A percentile compares a stretch with the other conserved stretches of the same genome.
Evolutionary conservation across 140 eudicot genomes (phyloP).

Genomic region (Flaveria floridana): DNA sequence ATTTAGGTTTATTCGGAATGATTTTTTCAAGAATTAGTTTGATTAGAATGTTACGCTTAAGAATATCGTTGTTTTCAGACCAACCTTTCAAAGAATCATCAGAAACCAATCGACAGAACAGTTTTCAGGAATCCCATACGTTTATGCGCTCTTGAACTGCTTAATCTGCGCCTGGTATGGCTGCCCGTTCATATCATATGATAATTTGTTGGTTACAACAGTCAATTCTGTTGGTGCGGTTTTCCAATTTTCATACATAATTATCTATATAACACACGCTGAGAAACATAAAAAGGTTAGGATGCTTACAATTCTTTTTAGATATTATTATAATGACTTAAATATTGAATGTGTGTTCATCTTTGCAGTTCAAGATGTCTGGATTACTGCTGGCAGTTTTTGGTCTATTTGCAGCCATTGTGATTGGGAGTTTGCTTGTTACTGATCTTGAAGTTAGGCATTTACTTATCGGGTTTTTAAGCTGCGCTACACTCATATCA

Average conservation of each 20-base stretch:
- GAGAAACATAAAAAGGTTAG: constrained; percentile 64
- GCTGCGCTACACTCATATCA: constrained; percentile 76
- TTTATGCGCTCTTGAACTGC: constrained; percentile 84
- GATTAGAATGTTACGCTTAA: neutral
- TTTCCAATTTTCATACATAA: constrained; percentile 59
- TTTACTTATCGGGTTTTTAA: constrained; percentile 58
- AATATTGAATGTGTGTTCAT: constrained; percentile 22
- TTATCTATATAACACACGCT: constrained; percentile 54
- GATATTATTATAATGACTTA: neutral
- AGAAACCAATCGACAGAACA: constrained; percentile 75
- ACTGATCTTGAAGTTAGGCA: constrained; percentile 54
- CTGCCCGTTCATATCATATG: constrained; percentile 64
- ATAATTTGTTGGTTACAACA: constrained; percentile 63
- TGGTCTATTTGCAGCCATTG: constrained; percentile 56
- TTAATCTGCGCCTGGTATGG: constrained; percentile 90
- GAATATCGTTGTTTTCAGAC: constrained; percentile 44
- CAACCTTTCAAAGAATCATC: constrained; percentile 73
- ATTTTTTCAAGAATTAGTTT: neutral
- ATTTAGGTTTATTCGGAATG: neutral
- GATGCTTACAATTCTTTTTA: neutral
- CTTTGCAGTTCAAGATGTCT: constrained; percentile 60
- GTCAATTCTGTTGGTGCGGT: constrained; percentile 82
- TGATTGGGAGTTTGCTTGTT: constrained; percentile 56
- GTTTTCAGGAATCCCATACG: constrained; percentile 75
- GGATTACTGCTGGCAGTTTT: constrained; percentile 60